Percentiles rank a stretch among this genome's conserved stretches.
Conservation (phyloP, 2,329 filamentous ascomycete genomes). For the Pezicula radicicola region DNA sequence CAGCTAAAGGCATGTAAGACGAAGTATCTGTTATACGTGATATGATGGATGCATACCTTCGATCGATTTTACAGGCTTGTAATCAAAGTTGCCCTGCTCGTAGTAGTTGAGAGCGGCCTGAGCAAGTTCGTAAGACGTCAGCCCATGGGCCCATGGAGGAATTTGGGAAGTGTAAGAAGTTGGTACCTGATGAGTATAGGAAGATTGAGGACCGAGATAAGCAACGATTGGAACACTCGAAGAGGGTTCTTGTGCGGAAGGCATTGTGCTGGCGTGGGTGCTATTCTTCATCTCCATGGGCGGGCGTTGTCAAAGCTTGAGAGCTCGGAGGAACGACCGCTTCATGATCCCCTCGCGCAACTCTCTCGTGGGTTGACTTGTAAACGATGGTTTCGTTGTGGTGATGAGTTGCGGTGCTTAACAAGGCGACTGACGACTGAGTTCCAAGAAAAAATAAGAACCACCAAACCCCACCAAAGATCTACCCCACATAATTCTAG, state of each 20-base stretch:
- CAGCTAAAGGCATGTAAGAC: conserved; percentile 46
- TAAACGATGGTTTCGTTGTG: too few relatives aligned
- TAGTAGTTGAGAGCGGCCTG: conserved; percentile 54
- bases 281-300: not conserved
- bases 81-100: conserved; percentile 29
- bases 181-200: conserved; percentile 66
- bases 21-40: not conserved
- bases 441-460: too few relatives aligned
- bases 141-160: conserved; percentile 18
- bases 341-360: too few relatives aligned
- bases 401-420: too few relatives aligned
- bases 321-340: not conserved
- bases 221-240: conserved; percentile 36
- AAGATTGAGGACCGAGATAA: conserved; percentile 62
- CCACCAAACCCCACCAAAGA: too few relatives aligned
- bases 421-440: too few relatives aligned
- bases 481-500: too few relatives aligned
- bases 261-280: not conserved
- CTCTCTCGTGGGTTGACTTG: too few relatives aligned
- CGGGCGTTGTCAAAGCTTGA: not conserved
- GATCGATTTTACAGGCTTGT: conserved; percentile 42
- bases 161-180: conserved; percentile 11
- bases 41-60: conserved; percentile 25
- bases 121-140: conserved; percentile 24
- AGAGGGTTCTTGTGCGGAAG: not conserved